Base-by-base conservation (phyloP, 176 grass and related monocot species). In the Lolium rigidum region DNA sequence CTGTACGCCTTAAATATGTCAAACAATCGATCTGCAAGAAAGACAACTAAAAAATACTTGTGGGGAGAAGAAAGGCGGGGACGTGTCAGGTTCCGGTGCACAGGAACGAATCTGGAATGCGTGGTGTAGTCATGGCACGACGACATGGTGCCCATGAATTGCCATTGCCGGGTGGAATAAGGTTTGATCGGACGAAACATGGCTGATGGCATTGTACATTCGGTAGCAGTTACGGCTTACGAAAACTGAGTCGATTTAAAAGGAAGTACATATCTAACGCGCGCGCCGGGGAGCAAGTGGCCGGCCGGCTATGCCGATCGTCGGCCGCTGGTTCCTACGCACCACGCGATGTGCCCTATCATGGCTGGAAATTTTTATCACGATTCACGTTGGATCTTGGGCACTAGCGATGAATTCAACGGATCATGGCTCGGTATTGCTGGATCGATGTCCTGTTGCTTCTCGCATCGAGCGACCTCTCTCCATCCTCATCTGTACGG, bases 291-390 rank as follows among this genome's bases (percentile, higher is more conserved):
- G 6, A 59, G 26, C 79, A n/a, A 54, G 61, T 54, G 63, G 47
- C 31, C 63, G 47, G 47, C 63, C 78, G 76, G 55, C 54, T 77
- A 26, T 12, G 50, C 74, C 51, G 28, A 78, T 78, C 51, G 56
- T 0, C 74, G 50, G 57, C 38, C 56, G 11, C 31, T 35, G 31
- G 35, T 75, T 75, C 41, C 55, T 60, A 62, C 70, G 69, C 31
- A 44, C 51, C 3, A 35, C 31, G 31, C 14, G 4, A 16, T 17
- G 51, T 4, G 4, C 51, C 5, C 16, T 54, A 3, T 13, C 18
- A 31, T 78, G 54, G 10, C 28, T 5, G 76, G 55, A 79, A 55
- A 16, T 17, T 44, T 24, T 60, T 21, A 61, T 61, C 76, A 8
- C 37, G 13, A 22, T 3, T 74, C 70, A 47, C 9, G 41, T n/a